Evolutionary conservation across 495 filamentous ascomycete species (phyloP).

Genomic region (Neurospora terricola): DNA sequence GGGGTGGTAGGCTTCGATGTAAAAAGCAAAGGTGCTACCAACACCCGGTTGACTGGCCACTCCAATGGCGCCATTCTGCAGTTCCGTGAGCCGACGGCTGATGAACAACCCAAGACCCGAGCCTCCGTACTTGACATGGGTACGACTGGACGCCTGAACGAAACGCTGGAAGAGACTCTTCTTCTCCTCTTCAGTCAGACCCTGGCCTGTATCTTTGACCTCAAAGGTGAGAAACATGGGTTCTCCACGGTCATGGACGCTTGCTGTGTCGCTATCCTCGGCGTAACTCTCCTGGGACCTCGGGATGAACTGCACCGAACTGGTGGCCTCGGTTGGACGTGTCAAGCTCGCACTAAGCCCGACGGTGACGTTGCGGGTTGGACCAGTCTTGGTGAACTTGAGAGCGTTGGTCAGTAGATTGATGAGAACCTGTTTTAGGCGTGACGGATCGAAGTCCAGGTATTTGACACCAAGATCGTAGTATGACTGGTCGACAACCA

Average conservation of each 20-base stretch:
- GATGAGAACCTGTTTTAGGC: slow-evolving; percentile 63
- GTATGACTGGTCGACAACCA: slow-evolving; percentile 49
- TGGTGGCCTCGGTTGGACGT: slow-evolving; percentile 21
- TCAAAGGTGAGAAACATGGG: slow-evolving; percentile 55
- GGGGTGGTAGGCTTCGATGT: slow-evolving; percentile 50
- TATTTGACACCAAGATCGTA: slow-evolving; percentile 46
- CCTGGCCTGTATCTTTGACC: slow-evolving; percentile 65
- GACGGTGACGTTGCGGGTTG: slow-evolving; percentile 26
- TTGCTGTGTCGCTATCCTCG: slow-evolving; percentile 9
- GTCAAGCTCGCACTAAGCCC: slow-evolving; percentile 19
- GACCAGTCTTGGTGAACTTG: slow-evolving; percentile 56
- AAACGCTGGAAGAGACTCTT: slow-evolving; percentile 65
- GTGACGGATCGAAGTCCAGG: slow-evolving; percentile 58
- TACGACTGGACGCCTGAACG: slow-evolving; percentile 63
- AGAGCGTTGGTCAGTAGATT: slow-evolving; percentile 66
- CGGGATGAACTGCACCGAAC: slow-evolving; percentile 27
- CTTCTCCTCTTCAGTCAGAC: slow-evolving; percentile 56
- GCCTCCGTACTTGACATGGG: slow-evolving; percentile 66
- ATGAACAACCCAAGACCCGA: slow-evolving; percentile 73
- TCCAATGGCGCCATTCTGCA: slow-evolving; percentile 69
- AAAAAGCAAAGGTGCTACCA: slow-evolving; percentile 74
- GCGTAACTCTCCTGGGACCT: slow-evolving; percentile 11
- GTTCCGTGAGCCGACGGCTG: slow-evolving; percentile 57
- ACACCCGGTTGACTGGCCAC: slow-evolving; percentile 55
- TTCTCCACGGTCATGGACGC: slow-evolving; percentile 8